Evolutionary conservation across 352 stramenopile species (phyloP).

Genomic region (Elongisporangium prolatum): DNA sequence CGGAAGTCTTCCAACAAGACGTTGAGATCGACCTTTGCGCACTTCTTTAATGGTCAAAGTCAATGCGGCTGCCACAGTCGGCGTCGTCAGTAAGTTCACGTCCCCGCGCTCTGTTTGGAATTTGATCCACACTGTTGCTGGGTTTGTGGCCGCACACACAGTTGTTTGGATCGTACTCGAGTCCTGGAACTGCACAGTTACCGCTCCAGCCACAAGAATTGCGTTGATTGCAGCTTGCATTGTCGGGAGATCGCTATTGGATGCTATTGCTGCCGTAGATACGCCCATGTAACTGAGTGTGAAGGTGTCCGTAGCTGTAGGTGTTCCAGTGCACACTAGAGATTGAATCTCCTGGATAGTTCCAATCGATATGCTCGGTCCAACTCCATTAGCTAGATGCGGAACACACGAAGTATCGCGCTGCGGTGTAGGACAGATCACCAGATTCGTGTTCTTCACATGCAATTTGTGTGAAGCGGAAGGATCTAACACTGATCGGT

Average conservation of each 20-base stretch:
- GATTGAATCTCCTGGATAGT: constrained; percentile 51
- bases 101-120: constrained; percentile 57
- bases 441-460: constrained; percentile 40
- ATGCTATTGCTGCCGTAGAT: constrained; percentile 35
- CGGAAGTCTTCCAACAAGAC: constrained; percentile 61
- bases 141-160: constrained; percentile 32
- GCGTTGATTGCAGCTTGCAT: constrained; percentile 53
- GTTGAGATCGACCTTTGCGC: constrained; percentile 50
- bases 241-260: constrained; percentile 26
- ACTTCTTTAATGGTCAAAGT: constrained; percentile 22
- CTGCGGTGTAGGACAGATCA: constrained; percentile 49
- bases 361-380: constrained; percentile 35
- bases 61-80: not conserved
- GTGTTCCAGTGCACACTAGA: constrained; percentile 34
- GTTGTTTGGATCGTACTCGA: constrained; percentile 21
- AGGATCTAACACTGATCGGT: constrained; percentile 33
- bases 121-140: constrained; percentile 38
- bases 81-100: constrained; percentile 22
- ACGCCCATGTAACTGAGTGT: constrained; percentile 52
- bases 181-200: constrained; percentile 42
- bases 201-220: constrained; percentile 50
- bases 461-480: constrained; percentile 48
- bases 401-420: constrained; percentile 31
- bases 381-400: constrained; percentile 35
- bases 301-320: constrained; percentile 34